These are phyloP conservation scores for Hypoxylon fuscum DNA, from an alignment of 495 filamentous ascomycete genomes.

Conservation along the genomic window DNA sequence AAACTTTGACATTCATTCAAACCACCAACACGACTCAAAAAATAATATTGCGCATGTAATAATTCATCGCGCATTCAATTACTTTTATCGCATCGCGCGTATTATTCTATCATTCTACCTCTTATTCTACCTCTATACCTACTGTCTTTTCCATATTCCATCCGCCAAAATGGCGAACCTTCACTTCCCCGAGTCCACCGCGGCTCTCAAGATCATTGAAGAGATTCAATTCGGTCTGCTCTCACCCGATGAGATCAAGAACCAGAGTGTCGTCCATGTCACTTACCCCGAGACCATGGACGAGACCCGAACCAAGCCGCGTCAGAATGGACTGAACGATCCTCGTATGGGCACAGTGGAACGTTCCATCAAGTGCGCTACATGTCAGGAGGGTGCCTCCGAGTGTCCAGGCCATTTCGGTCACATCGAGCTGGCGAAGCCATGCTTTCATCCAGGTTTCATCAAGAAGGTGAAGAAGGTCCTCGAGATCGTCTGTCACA, in stretches of 20 bases:
- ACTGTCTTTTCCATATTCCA: no score
- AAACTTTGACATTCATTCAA: no score
- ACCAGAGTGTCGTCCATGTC: constrained; percentile 92
- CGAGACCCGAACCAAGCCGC: constrained; percentile 84
- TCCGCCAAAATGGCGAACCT: constrained; percentile 85
- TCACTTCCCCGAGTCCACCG: constrained; percentile 89
- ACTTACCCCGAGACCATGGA: constrained; percentile 99
- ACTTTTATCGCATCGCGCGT: no score
- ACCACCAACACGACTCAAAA: no score
- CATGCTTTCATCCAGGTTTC: constrained; percentile 95
- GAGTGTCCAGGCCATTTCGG: constrained; percentile 98
- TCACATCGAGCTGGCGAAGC: constrained; percentile 93
- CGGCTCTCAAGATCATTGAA: constrained; percentile 92
- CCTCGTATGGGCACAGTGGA: constrained; percentile 95
- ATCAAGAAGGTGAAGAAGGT: constrained; percentile 98
- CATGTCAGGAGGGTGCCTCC: constrained; percentile 91
- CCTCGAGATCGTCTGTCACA: constrained; percentile 96
- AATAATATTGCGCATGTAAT: no score
- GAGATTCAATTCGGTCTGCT: constrained; percentile 99
- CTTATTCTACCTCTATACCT: no score
- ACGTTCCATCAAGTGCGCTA: constrained; percentile 90
- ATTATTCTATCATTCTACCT: no score
- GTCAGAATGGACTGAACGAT: constrained; percentile 90
- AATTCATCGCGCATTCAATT: no score
- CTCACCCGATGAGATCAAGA: constrained; percentile 97